Conservation (phyloP, 306 rosid genomes). For the Vigna mungo region DNA sequence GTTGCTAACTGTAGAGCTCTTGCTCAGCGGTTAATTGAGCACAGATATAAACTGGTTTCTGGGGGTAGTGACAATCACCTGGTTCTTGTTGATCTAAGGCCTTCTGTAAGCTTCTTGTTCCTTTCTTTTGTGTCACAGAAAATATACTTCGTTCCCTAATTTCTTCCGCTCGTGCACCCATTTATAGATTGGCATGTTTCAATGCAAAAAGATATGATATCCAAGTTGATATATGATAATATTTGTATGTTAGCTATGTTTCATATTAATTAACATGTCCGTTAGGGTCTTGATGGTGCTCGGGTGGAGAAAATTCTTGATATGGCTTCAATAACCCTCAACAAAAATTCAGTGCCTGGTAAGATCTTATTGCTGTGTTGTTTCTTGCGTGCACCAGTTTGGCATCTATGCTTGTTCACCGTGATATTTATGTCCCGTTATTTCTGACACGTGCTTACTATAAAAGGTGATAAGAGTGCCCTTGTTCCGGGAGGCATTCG, state of each 20-base stretch:
- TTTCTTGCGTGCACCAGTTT: slow-evolving; percentile 5
- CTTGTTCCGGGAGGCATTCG: slow-evolving; percentile 91
- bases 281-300: slow-evolving; percentile 92
- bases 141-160: not conserved
- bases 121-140: not conserved
- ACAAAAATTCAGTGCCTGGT: slow-evolving; percentile 87
- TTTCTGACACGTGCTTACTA: slow-evolving; percentile 34
- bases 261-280: slow-evolving; percentile 34
- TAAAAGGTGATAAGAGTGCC: slow-evolving; percentile 85
- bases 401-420: slow-evolving; percentile 6
- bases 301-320: slow-evolving; percentile 96
- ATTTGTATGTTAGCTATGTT: slow-evolving; percentile 8
- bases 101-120: slow-evolving; percentile 65
- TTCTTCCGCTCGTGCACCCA: not conserved
- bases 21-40: slow-evolving; percentile 66
- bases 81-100: slow-evolving; percentile 93
- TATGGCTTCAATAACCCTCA: slow-evolving; percentile 89
- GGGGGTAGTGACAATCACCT: slow-evolving; percentile 96
- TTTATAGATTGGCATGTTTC: slow-evolving; percentile 6
- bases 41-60: slow-evolving; percentile 86
- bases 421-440: slow-evolving; percentile 9
- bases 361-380: slow-evolving; percentile 23
- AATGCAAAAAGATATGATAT: not conserved
- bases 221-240: not conserved
- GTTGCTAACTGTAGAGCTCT: slow-evolving; percentile 91